Conservation (phyloP, 2,329 filamentous ascomycete genomes). For the Colletotrichum tropicicola region DNA sequence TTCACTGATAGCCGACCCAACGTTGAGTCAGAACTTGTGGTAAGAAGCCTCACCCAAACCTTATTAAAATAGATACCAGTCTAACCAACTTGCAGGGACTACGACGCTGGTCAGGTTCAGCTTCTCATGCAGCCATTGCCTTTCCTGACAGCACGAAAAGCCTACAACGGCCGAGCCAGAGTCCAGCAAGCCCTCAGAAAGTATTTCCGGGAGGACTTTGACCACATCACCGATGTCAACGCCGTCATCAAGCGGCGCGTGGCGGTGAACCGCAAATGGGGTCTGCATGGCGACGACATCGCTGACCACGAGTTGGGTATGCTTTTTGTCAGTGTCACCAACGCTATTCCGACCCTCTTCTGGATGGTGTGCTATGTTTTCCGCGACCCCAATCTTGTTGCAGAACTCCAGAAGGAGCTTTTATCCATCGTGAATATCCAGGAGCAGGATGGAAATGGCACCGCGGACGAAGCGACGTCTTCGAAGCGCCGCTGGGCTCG, state of each 20-base stretch:
- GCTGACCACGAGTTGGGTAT: conserved; percentile 43
- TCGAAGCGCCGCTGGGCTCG: background rate
- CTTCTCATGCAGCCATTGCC: conserved; percentile 16
- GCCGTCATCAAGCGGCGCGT: conserved; percentile 39
- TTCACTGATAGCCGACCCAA: conserved; percentile 43
- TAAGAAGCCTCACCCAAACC: background rate
- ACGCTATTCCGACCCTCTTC: conserved; percentile 47
- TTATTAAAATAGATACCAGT: background rate
- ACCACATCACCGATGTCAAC: conserved; percentile 38
- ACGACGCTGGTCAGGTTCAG: conserved; percentile 2
- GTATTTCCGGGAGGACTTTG: conserved; percentile 39
- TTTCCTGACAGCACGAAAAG: conserved; percentile 32
- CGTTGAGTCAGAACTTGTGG: conserved; percentile 5
- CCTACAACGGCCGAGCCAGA: conserved; percentile 33
- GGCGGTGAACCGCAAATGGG: conserved; percentile 37
- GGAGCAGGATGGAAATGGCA: no score
- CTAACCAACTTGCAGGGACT: background rate
- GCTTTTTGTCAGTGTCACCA: conserved; percentile 41
- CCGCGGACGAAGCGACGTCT: background rate
- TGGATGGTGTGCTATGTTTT: conserved; percentile 46
- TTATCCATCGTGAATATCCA: background rate
- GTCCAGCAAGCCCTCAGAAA: conserved; percentile 36
- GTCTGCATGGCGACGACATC: conserved; percentile 38
- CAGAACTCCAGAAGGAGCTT: background rate
- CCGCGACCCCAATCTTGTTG: background rate